Evolutionary conservation across 306 rosid genomes (phyloP).

Genomic region (Adenanthera pavonina): DNA sequence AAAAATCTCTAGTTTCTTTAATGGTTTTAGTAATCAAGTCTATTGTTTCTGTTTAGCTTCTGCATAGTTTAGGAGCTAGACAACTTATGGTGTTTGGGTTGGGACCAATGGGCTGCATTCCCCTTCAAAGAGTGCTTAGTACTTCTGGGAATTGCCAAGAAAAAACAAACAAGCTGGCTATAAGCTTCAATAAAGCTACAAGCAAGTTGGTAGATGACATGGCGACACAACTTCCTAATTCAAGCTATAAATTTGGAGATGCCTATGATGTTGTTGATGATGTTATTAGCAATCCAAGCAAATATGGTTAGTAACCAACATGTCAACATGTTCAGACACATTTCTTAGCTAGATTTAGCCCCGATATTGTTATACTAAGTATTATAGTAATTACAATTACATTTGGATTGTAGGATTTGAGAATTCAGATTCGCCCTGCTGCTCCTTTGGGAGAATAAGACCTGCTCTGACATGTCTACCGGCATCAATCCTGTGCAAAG

Average conservation of each 20-base stretch:
- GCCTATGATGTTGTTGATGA: constrained; percentile 50
- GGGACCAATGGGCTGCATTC: constrained; percentile 31
- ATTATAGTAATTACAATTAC: background rate
- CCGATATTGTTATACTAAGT: background rate
- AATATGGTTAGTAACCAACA: constrained; percentile 60
- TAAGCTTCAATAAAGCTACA: constrained; percentile 71
- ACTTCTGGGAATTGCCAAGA: constrained; percentile 69
- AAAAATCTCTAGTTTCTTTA: background rate
- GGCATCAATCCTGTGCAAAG: constrained; percentile 76
- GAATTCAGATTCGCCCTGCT: constrained; percentile 83
- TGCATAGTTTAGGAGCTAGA: constrained; percentile 83
- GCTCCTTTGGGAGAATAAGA: constrained; percentile 83
- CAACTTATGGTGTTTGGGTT: constrained; percentile 59
- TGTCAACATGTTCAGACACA: background rate
- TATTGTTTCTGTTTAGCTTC: constrained; percentile 51
- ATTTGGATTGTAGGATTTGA: constrained; percentile 63
- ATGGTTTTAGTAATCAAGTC: background rate
- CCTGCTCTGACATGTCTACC: constrained; percentile 91
- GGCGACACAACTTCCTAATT: constrained; percentile 60
- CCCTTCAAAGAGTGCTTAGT: constrained; percentile 63
- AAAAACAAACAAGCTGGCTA: constrained; percentile 72
- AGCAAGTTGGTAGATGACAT: constrained; percentile 59
- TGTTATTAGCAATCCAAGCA: constrained; percentile 65
- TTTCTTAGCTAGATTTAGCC: background rate
- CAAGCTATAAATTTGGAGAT: constrained; percentile 47